A percentile compares a stretch with the other conserved stretches of the same genome.
These are phyloP conservation scores for Penicillium egyptiacum DNA, from an alignment of 495 filamentous ascomycete genomes.

Conservation along the genomic window DNA sequence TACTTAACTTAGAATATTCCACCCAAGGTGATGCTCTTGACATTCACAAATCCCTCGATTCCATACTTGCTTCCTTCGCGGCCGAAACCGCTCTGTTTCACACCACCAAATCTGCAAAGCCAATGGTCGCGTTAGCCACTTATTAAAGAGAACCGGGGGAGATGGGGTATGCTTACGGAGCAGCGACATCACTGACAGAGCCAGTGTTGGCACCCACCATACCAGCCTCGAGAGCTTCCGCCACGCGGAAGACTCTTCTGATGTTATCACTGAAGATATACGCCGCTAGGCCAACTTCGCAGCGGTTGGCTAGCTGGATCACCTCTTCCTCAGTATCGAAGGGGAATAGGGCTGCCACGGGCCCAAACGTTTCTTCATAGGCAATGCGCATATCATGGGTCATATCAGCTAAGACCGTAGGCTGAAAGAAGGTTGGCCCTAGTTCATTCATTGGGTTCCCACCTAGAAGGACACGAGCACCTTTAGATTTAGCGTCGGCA, in stretches of 20 bases:
- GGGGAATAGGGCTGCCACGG: slow-evolving; percentile 67
- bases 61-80: not conserved
- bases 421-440: slow-evolving; percentile 67
- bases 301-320: slow-evolving; percentile 64
- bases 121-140: not conserved
- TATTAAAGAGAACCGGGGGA: no score
- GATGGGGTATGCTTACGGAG: not conserved
- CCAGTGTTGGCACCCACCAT: slow-evolving; percentile 45
- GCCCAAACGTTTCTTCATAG: slow-evolving; percentile 75
- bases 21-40: not conserved
- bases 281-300: slow-evolving; percentile 69
- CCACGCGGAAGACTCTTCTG: slow-evolving; percentile 60
- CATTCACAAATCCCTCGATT: not conserved
- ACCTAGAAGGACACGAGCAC: not conserved
- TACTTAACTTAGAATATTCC: not conserved
- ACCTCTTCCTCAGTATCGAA: slow-evolving; percentile 77
- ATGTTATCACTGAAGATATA: slow-evolving; percentile 72
- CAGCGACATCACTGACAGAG: not conserved
- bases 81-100: not conserved
- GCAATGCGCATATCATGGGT: slow-evolving; percentile 67
- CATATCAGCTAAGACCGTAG: slow-evolving; percentile 71
- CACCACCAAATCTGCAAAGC: not conserved
- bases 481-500: slow-evolving; percentile 51
- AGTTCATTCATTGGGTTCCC: not conserved
- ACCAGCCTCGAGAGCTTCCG: slow-evolving; percentile 63